A percentile compares a stretch with the other conserved stretches of the same genome.
Conservation (phyloP, 768 basidiomycete genomes). For the Russula earlei region DNA sequence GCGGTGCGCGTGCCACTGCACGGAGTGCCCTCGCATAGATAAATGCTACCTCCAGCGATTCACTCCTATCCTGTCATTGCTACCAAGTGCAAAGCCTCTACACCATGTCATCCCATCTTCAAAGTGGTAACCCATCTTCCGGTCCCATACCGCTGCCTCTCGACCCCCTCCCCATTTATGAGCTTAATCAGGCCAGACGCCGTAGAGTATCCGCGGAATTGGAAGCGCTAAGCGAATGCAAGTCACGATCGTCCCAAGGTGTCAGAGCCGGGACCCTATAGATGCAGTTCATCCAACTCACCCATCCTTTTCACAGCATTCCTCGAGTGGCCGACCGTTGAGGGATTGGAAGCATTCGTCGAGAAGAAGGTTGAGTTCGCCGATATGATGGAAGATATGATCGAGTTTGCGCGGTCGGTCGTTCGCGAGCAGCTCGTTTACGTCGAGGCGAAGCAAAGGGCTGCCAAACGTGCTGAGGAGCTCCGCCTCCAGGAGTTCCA, state of each 20-base stretch:
- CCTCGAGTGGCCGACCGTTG: constrained; percentile 2
- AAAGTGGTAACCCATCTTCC: background rate
- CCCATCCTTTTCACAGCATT: background rate
- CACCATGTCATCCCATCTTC: background rate
- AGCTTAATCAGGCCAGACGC: background rate
- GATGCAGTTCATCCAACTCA: background rate
- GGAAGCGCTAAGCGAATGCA: background rate
- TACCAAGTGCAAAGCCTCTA: background rate
- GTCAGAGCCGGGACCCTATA: background rate
- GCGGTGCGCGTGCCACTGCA: background rate
- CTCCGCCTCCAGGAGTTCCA: background rate
- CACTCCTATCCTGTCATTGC: background rate
- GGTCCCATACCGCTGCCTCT: background rate
- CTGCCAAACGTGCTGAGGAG: background rate
- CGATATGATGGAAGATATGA: background rate
- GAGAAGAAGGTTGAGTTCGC: constrained; percentile 1
- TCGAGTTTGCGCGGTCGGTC: background rate
- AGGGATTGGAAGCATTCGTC: constrained; percentile 1
- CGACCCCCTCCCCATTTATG: background rate
- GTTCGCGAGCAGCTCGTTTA: background rate
- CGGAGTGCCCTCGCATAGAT: background rate
- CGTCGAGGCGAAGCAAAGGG: background rate
- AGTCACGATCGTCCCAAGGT: background rate
- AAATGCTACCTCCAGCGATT: background rate
- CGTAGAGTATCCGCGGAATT: background rate